These are phyloP conservation scores for Jacaranda copaia DNA, from an alignment of 257 asterid species.

Conservation along the genomic window DNA sequence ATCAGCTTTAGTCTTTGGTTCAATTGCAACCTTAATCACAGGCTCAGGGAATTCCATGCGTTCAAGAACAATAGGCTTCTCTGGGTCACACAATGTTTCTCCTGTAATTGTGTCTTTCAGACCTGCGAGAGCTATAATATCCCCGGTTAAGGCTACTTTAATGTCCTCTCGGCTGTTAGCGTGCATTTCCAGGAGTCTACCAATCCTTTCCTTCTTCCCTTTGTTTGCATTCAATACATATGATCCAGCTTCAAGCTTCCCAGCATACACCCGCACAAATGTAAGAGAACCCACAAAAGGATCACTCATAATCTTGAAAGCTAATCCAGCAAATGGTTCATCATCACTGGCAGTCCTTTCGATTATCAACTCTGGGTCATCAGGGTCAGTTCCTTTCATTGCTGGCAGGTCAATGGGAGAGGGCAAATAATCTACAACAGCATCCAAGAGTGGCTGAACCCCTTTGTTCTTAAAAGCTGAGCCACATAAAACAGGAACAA, in stretches of 20 bases:
- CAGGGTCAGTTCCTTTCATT: slow-evolving; percentile 93
- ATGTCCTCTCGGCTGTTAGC: slow-evolving; percentile 96
- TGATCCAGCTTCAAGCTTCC: slow-evolving; percentile 88
- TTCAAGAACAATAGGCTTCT: slow-evolving; percentile 83
- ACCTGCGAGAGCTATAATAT: slow-evolving; percentile 96
- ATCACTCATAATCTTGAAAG: slow-evolving; percentile 96
- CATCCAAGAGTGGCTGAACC: slow-evolving; percentile 89
- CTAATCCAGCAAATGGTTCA: slow-evolving; percentile 91
- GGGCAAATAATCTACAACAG: slow-evolving; percentile 91
- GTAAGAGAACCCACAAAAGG: slow-evolving; percentile 93
- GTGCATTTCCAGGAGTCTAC: slow-evolving; percentile 95
- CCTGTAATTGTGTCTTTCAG: slow-evolving; percentile 93
- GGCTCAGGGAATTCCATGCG: slow-evolving; percentile 99
- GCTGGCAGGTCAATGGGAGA: slow-evolving; percentile 90
- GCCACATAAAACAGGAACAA: slow-evolving; percentile 93
- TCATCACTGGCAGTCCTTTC: slow-evolving; percentile 66
- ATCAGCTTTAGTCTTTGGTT: slow-evolving; percentile 97
- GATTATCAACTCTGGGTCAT: slow-evolving; percentile 68
- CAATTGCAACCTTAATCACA: slow-evolving; percentile 97
- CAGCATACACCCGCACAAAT: slow-evolving; percentile 84
- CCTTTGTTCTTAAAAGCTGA: slow-evolving; percentile 97
- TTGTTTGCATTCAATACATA: slow-evolving; percentile 88
- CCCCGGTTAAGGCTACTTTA: slow-evolving; percentile 83
- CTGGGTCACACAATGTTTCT: slow-evolving; percentile 88
- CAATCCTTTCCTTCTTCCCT: slow-evolving; percentile 93